phyloP scores from a whole-genome alignment of 192 early-diverging fungal species.

The Coemansia umbellata region DNA sequence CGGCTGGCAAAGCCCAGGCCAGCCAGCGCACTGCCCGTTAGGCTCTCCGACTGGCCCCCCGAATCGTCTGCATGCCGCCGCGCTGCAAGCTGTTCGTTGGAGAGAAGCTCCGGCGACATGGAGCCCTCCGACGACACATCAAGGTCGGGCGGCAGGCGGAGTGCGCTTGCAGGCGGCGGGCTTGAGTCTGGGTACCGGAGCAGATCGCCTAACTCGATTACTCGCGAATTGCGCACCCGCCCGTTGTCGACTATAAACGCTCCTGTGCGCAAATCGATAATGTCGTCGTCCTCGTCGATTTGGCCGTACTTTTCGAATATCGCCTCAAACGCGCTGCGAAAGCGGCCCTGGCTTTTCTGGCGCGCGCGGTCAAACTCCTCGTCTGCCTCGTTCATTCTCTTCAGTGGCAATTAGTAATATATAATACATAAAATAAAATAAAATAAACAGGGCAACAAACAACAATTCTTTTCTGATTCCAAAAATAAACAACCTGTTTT shows the following conservation, averaged over 20 bases:
- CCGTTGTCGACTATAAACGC: constrained; percentile 41
- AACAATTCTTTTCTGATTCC: neutral
- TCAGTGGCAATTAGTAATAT: no score
- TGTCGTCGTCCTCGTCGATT: constrained; percentile 42
- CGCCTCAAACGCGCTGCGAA: constrained; percentile 40
- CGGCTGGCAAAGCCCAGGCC: no score
- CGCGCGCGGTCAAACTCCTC: constrained; percentile 40
- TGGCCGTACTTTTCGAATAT: constrained; percentile 44
- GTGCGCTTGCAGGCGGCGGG: no score
- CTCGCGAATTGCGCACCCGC: constrained; percentile 21
- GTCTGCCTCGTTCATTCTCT: constrained; percentile 32
- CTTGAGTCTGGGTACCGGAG: constrained; percentile 12
- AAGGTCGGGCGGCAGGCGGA: no score
- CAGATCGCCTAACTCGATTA: constrained; percentile 30
- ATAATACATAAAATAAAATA: no score
- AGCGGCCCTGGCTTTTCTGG: constrained; percentile 34
- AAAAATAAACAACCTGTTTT: neutral
- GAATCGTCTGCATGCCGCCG: neutral
- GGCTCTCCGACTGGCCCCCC: no score
- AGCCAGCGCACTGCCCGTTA: no score
- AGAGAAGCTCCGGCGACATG: constrained; percentile 14
- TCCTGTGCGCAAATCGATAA: constrained; percentile 31
- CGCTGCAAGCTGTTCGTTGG: neutral
- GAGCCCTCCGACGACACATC: neutral
- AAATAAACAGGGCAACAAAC: neutral